Evolutionary conservation across 441 rosid genomes (phyloP), one percentile per base, ranked within the genome.

Genomic region (Populus hybrid): DNA sequence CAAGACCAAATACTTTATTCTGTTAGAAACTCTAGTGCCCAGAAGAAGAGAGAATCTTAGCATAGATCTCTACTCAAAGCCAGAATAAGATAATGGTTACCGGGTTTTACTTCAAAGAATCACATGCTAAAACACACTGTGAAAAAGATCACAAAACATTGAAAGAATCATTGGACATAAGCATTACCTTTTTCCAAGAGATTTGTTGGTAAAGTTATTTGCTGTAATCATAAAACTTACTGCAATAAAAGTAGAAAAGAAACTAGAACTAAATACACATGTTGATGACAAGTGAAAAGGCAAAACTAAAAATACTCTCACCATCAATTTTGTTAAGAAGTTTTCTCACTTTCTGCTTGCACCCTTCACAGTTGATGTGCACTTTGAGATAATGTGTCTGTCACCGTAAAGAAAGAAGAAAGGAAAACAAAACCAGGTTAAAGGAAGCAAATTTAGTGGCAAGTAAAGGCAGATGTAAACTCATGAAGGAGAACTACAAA

Each of bases 321-420:
- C 98, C 98, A 76, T 94, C 90, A 83, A 91, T 86, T 82, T 89
- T 91, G 70, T 86, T 66, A 23, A 92, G 84, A 59, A 90, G 88
- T 80, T 90, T 94, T 89, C 84, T 88, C 76, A 92, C 95, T 81
- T 83, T 92, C 69, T 73, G 81, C 73, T 84, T 79, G 87, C 97
- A 94, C n/a, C 98, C 95, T 79, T 87, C 90, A 83, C 97, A 92
- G 79, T 94, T 89, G 24, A 91, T 81, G 78, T 89, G 88, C 6
- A 91, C 95, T 78, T 86, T 90, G 73, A 94, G 92, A 77, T 85
- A 38, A 82, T 85, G 84, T 20, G 88, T 94, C 97, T 91, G 86
- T 21, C n/a, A 24, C 12, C 50, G 16, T 3, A 1, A 40, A 12
- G 11, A 12, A 70, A 61, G 38, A 72, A 54, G 38, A 6, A 40